These are phyloP conservation scores for Yamadazyma blattariae DNA, from an alignment of 1,139 yeast species.

Conservation along the genomic window DNA sequence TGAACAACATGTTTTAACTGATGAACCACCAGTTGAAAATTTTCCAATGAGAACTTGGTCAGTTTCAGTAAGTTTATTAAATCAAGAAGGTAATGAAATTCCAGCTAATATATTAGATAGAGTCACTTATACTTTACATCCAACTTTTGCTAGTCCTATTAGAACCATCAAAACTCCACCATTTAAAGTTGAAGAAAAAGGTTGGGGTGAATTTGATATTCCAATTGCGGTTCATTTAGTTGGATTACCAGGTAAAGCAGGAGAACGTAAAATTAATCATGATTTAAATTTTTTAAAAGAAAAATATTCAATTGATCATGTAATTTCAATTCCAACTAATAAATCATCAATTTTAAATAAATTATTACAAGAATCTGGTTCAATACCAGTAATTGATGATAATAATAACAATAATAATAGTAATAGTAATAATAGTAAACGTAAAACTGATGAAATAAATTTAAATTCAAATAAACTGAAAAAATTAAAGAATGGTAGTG, in stretches of 20 bases:
- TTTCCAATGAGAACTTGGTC: slow-evolving; percentile 98
- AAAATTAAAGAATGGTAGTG: slow-evolving; percentile 53
- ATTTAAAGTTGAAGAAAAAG: slow-evolving; percentile 88
- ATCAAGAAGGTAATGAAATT: slow-evolving; percentile 75
- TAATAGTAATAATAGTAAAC: slow-evolving; percentile 35
- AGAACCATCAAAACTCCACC: slow-evolving; percentile 82
- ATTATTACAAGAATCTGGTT: slow-evolving; percentile 76
- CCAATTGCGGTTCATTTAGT: slow-evolving; percentile 74
- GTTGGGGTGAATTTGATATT: slow-evolving; percentile 98
- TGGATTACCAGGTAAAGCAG: slow-evolving; percentile 68
- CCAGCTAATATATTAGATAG: slow-evolving; percentile 90
- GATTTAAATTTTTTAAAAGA: slow-evolving; percentile 85
- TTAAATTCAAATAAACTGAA: slow-evolving; percentile 48
- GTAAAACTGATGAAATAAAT: slow-evolving; percentile 19
- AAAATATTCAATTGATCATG: slow-evolving; percentile 75
- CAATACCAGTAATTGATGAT: slow-evolving; percentile 56
- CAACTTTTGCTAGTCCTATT: slow-evolving; percentile 88
- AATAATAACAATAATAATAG: slow-evolving; percentile 29
- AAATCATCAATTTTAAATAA: slow-evolving; percentile 68
- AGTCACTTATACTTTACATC: slow-evolving; percentile 91
- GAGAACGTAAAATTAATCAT: slow-evolving; percentile 82
- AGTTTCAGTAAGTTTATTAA: slow-evolving; percentile 70
- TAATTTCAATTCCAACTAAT: slow-evolving; percentile 69
- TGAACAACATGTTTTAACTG: slow-evolving; percentile 77
- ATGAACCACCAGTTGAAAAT: slow-evolving; percentile 84